Conservation (phyloP, 2,329 filamentous ascomycete genomes). For the Bipolaris cookei region DNA sequence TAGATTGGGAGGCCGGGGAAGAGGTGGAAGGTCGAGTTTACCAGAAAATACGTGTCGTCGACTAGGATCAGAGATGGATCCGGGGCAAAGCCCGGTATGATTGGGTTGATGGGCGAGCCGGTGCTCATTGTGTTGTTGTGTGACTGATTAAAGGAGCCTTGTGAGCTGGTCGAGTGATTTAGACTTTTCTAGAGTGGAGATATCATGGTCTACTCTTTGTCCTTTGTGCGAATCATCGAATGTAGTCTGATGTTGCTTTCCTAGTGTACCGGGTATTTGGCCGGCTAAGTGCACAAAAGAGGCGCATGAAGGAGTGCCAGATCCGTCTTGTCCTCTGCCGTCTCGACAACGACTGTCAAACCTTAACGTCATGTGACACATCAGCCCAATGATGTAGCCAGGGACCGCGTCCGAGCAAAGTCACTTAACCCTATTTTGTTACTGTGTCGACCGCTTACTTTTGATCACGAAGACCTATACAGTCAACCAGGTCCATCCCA, state of each 20-base stretch:
- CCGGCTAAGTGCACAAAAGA: neutral
- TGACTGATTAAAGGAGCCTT: neutral
- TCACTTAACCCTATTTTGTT: too few species aligned
- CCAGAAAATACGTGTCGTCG: slow-evolving; percentile 56
- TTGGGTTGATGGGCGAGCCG: slow-evolving; percentile 26
- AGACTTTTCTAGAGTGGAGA: neutral
- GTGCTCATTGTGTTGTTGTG: slow-evolving; percentile 2
- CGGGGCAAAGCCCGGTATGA: slow-evolving; percentile 57
- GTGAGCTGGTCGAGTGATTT: neutral
- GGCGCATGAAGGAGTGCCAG: neutral
- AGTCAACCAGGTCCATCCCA: neutral
- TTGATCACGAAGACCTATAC: neutral
- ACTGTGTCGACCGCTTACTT: neutral
- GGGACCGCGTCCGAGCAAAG: neutral
- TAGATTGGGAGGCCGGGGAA: slow-evolving; percentile 61
- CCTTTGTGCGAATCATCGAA: neutral
- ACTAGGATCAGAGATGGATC: slow-evolving; percentile 55
- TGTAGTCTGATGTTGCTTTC: neutral
- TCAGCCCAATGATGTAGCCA: neutral
- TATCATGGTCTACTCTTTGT: neutral
- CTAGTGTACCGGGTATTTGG: neutral
- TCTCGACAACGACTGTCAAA: neutral
- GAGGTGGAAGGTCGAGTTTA: slow-evolving; percentile 58
- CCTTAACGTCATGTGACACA: neutral
- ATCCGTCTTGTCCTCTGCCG: neutral